Evolutionary conservation across 164 flowering plant species (phyloP).

Genomic region (Sextonia rubra): DNA sequence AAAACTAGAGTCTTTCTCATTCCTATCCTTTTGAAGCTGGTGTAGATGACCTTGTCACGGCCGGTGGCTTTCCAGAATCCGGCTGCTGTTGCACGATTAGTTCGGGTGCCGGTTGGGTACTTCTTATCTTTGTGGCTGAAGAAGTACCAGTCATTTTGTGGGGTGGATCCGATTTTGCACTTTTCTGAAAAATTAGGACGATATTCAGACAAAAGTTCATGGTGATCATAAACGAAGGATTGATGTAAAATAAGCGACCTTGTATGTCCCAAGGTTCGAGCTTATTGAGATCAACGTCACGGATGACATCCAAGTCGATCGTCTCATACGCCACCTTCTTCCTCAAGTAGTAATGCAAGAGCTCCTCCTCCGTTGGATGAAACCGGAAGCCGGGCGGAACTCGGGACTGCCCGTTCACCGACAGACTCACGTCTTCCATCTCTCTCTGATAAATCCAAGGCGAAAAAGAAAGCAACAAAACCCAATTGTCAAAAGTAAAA

Average conservation of each 20-base stretch:
- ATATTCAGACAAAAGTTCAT: background rate
- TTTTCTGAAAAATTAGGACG: constrained; percentile 41
- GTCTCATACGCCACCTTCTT: constrained; percentile 74
- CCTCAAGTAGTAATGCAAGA: constrained; percentile 75
- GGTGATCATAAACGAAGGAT: background rate
- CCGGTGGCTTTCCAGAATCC: constrained; percentile 99
- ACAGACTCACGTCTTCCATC: constrained; percentile 46
- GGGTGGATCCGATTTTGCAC: constrained; percentile 84
- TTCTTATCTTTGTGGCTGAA: constrained; percentile 97
- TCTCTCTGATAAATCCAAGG: too few relatives aligned
- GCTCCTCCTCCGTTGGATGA: constrained; percentile 95
- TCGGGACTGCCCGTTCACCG: constrained; percentile 80
- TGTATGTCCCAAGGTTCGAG: constrained; percentile 98
- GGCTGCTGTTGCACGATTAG: constrained; percentile 84
- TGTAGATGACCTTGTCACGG: constrained; percentile 78
- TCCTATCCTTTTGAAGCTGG: constrained; percentile 63
- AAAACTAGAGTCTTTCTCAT: constrained; percentile 90
- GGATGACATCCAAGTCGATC: constrained; percentile 88
- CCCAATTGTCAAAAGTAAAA: background rate
- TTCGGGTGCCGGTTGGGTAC: constrained; percentile 83
- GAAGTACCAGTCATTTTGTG: constrained; percentile 94
- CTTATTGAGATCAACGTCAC: constrained; percentile 89
- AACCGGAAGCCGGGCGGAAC: constrained; percentile 94
- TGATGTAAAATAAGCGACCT: constrained; percentile 33
- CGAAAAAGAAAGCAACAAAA: background rate